A percentile compares a stretch with the other conserved stretches of the same genome.
These are phyloP conservation scores for Amphirosellinia nigrospora DNA, from an alignment of 495 filamentous ascomycete genomes.

Conservation along the genomic window DNA sequence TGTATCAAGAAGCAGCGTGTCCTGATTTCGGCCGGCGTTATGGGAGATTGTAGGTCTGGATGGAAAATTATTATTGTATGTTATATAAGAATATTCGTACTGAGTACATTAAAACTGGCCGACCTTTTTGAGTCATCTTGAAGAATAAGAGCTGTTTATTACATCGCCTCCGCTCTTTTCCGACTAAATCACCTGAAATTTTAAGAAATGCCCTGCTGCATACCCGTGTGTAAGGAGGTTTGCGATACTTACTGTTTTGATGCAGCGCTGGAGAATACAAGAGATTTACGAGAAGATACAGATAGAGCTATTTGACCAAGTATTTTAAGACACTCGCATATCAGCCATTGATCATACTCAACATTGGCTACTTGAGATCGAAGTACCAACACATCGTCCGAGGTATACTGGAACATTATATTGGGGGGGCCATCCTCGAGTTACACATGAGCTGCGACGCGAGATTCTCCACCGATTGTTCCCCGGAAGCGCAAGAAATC, in stretches of 20 bases:
- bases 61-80: background rate
- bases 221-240: background rate
- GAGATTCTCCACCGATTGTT: background rate
- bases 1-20: background rate
- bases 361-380: background rate
- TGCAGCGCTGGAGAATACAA: too few species aligned
- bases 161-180: background rate
- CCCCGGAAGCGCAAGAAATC: background rate
- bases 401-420: background rate
- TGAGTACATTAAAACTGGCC: background rate
- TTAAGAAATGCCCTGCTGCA: background rate
- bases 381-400: background rate
- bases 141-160: background rate
- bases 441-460: background rate
- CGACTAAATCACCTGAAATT: background rate
- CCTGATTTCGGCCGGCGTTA: background rate
- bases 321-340: background rate
- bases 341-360: background rate
- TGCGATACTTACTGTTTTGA: background rate
- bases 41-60: background rate
- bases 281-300: too few species aligned
- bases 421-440: background rate
- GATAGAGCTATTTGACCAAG: background rate
- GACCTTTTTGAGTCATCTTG: background rate
- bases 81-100: background rate